These are phyloP conservation scores for Gaeumannomyces sp. DNA, from an alignment of 2,329 filamentous ascomycete species.

Conservation along the genomic window DNA sequence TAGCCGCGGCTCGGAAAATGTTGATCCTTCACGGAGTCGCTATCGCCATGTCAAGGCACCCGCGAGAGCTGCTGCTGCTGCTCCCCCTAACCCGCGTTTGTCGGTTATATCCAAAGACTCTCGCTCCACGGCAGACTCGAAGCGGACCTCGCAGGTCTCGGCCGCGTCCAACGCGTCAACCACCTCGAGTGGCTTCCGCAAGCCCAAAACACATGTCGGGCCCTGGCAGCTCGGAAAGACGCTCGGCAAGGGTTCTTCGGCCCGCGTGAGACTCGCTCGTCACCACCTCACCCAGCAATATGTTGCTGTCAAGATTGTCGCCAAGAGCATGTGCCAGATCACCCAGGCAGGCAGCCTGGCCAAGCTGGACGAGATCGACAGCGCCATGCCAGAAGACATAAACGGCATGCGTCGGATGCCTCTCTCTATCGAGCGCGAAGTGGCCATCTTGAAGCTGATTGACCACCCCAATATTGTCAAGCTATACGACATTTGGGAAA, in stretches of 20 bases:
- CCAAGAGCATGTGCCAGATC: constrained; percentile 71
- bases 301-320: constrained; percentile 93
- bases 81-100: constrained; percentile 17
- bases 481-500: constrained; percentile 97
- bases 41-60: background rate
- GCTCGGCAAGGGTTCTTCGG: constrained; percentile 83
- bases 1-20: background rate
- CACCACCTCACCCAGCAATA: constrained; percentile 72
- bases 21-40: background rate
- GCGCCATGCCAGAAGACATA: constrained; percentile 45
- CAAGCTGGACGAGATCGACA: constrained; percentile 70
- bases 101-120: constrained; percentile 27
- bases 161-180: constrained; percentile 25
- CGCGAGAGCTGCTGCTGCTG: background rate
- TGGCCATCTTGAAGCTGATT: constrained; percentile 94
- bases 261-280: constrained; percentile 77
- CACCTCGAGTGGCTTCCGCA: constrained; percentile 22
- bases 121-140: constrained; percentile 22
- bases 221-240: constrained; percentile 91
- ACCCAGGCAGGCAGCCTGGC: constrained; percentile 82
- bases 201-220: constrained; percentile 69
- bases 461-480: constrained; percentile 93
- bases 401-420: constrained; percentile 68
- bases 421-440: constrained; percentile 85
- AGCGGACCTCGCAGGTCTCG: constrained; percentile 33